phyloP scores from a whole-genome alignment of 441 rosid genomes.

The Populus hybrid region DNA sequence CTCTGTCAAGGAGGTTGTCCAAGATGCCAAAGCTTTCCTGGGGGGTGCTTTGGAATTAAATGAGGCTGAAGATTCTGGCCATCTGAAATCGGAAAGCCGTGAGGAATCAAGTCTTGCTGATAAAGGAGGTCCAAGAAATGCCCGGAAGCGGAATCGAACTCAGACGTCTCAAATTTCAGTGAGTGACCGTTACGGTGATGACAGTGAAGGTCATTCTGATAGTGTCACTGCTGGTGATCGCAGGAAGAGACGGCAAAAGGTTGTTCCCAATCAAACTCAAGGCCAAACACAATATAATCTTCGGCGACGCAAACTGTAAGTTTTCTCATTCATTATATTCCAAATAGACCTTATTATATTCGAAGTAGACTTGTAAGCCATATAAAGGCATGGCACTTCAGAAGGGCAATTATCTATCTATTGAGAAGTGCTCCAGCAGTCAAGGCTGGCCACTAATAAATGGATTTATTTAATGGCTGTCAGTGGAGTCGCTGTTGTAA shows the following conservation, averaged over 20 bases:
- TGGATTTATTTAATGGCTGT: slow-evolving; percentile 16
- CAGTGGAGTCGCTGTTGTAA: slow-evolving; percentile 42
- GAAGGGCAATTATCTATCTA: neutral
- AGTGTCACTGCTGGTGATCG: slow-evolving; percentile 57
- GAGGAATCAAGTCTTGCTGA: slow-evolving; percentile 56
- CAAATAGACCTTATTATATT: neutral
- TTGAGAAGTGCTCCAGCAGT: too few species aligned
- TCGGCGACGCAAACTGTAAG: slow-evolving; percentile 66
- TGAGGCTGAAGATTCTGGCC: slow-evolving; percentile 54
- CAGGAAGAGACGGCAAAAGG: slow-evolving; percentile 65
- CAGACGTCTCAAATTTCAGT: slow-evolving; percentile 46
- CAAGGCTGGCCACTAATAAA: slow-evolving; percentile 10
- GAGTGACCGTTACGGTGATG: slow-evolving; percentile 60
- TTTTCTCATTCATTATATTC: neutral
- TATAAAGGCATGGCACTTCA: neutral
- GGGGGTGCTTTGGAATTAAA: slow-evolving; percentile 50
- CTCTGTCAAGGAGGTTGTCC: slow-evolving; percentile 73
- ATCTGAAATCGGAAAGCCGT: slow-evolving; percentile 43
- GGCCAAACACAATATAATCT: slow-evolving; percentile 65
- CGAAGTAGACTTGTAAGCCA: neutral
- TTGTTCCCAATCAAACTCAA: slow-evolving; percentile 36
- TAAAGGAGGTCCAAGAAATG: slow-evolving; percentile 45
- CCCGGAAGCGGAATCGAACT: slow-evolving; percentile 60
- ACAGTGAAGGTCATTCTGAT: slow-evolving; percentile 70
- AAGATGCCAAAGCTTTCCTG: slow-evolving; percentile 69